These are phyloP conservation scores for Kappamyces sp. DNA, from an alignment of 192 early-diverging fungal genomes.

Conservation along the genomic window DNA sequence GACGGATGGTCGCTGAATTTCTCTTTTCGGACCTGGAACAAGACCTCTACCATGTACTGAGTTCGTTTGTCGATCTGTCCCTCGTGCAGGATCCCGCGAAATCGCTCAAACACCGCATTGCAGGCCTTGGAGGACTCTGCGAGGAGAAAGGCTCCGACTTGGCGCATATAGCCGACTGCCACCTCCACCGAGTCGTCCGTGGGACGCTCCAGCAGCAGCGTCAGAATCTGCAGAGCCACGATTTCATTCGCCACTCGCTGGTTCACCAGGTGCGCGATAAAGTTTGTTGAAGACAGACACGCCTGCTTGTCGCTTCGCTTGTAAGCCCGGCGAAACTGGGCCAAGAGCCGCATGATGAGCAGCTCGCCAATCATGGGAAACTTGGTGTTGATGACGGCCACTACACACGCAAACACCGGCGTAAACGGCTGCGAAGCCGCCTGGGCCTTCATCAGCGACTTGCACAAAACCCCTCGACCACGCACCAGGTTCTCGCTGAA, in stretches of 20 bases:
- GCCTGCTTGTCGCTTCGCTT: conserved; percentile 84
- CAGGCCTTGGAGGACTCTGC: conserved; percentile 69
- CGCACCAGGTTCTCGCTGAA: conserved; percentile 88
- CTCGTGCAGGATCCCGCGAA: conserved; percentile 88
- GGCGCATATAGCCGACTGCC: conserved; percentile 88
- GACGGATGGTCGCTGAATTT: conserved; percentile 86
- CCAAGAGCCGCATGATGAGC: conserved; percentile 71
- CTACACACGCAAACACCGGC: conserved; percentile 80
- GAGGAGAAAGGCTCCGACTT: conserved; percentile 77
- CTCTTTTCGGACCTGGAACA: conserved; percentile 91
- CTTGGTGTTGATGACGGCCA: conserved; percentile 89
- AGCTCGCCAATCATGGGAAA: conserved; percentile 86
- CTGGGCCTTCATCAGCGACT: conserved; percentile 84
- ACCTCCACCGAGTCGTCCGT: conserved; percentile 96
- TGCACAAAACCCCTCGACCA: conserved; percentile 80
- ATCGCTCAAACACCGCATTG: conserved; percentile 85
- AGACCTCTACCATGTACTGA: conserved; percentile 96
- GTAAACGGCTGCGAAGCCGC: conserved; percentile 81
- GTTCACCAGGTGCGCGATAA: conserved; percentile 90
- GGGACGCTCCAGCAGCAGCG: conserved; percentile 72
- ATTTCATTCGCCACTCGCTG: conserved; percentile 85
- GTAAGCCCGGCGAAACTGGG: conserved; percentile 88
- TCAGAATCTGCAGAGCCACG: conserved; percentile 78
- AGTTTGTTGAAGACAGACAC: conserved; percentile 77
- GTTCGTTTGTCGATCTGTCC: conserved; percentile 89